Percentiles rank a stretch among this genome's conserved stretches.
phyloP scores from a whole-genome alignment of 176 grass and related monocot species.

The Pontederia crassipes region DNA sequence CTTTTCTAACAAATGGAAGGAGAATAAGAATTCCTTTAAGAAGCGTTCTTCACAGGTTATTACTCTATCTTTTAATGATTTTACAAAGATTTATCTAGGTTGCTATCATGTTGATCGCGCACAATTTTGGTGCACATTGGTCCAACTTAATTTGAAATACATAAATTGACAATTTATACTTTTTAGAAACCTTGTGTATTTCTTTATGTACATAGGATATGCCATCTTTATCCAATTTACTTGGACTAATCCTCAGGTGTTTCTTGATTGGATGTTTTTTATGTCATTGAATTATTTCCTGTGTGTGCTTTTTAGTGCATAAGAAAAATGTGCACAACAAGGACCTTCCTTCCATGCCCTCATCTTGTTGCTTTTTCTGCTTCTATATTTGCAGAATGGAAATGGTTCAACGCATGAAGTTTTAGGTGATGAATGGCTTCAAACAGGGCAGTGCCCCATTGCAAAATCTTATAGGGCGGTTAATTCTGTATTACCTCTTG shows the following conservation, averaged over 20 bases:
- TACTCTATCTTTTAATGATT: not conserved
- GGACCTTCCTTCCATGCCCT: not conserved
- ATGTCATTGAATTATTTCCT: too few species aligned
- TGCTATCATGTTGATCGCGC: not conserved
- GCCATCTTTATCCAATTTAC: not conserved
- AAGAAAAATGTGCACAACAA: not conserved
- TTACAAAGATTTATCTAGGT: not conserved
- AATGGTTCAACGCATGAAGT: slow-evolving; percentile 55
- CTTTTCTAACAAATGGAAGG: slow-evolving; percentile 54
- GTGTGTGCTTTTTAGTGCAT: not conserved
- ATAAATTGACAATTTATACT: too few species aligned
- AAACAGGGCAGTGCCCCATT: slow-evolving; percentile 88
- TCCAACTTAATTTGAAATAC: too few species aligned
- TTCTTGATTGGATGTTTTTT: too few species aligned
- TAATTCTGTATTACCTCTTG: slow-evolving; percentile 67
- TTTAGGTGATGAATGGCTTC: slow-evolving; percentile 72
- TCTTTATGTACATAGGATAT: not conserved
- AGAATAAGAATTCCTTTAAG: slow-evolving; percentile 38
- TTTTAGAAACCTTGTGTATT: too few species aligned
- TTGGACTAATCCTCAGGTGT: too few species aligned
- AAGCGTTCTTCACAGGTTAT: slow-evolving; percentile 29
- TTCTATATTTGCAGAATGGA: slow-evolving; percentile 43
- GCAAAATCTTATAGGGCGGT: slow-evolving; percentile 83
- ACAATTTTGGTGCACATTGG: too few species aligned
- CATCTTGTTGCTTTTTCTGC: slow-evolving; percentile 5